Evolutionary conservation across 768 basidiomycete species (phyloP), one percentile per base, ranked within the genome.

Genomic region (Lentinula guzmanii): DNA sequence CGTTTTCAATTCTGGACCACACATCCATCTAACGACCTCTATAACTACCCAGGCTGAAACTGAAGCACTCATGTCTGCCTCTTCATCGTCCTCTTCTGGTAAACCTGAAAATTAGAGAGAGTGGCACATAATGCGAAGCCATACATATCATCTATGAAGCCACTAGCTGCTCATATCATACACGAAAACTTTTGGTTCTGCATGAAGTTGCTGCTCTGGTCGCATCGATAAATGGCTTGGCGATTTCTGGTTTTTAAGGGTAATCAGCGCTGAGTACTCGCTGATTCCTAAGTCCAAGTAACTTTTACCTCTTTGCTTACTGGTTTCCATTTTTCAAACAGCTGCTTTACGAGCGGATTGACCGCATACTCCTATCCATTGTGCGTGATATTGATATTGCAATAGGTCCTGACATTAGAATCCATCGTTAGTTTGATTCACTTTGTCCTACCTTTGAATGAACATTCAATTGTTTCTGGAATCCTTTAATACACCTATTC

Each of bases 311-410:
- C 28, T 39, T 13, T 13, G 7, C 8, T 0, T 6, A 39, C 28
- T 15, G 45, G 18, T 46, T n/a, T 46, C n/a, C 8, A 18, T 21
- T 21, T 21, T 61, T 6, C 63, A 63, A 28, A 61, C 59, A 33
- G 58, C 58, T 5, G 43, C 18, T 6, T 35, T 60, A 8, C 58
- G 57, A 39, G 58, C 31, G 10, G 39, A 63, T 63, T 11, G 37
- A 60, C n/a, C 59, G 59, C 2, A 35, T 3, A 11, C 28, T 63
- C 28, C 13, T 63, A 1, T 18, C 39, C 10, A 42, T 61, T 5
- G 48, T 31, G 2, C 63, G 63, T 21, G 63, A 57, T 48, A 52
- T 48, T 11, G 46, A 57, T 48, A 52, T 48, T 11, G 46, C 46
- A n/a, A 48, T 24, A 18, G 46, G 28, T 24, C 9, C 8, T 48